These are phyloP conservation scores for Pseudoperonospora humuli DNA, from an alignment of 352 stramenopile species.

Conservation along the genomic window DNA sequence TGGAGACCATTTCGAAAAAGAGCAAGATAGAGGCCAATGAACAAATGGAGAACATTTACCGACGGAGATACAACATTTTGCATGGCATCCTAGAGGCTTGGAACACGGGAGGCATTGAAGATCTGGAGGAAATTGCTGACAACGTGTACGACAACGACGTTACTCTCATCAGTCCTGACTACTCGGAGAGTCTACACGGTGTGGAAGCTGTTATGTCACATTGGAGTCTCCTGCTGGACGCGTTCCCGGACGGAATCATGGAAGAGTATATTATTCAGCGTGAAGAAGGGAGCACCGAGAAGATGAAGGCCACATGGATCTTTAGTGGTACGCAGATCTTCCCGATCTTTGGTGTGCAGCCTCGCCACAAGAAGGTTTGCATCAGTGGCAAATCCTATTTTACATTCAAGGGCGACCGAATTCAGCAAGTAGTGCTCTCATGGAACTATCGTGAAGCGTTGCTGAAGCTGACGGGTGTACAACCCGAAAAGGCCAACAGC, in stretches of 20 bases:
- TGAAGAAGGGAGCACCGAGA: constrained; percentile 46
- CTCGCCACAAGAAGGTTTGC: constrained; percentile 69
- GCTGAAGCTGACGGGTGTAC: constrained; percentile 62
- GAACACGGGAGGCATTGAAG: constrained; percentile 77
- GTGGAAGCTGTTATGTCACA: constrained; percentile 66
- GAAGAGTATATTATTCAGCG: constrained; percentile 73
- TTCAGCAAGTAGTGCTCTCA: constrained; percentile 58
- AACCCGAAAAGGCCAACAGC: constrained; percentile 17
- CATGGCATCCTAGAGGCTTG: constrained; percentile 70
- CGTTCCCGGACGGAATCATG: constrained; percentile 77
- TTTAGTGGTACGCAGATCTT: constrained; percentile 77
- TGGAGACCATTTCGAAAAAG: constrained; percentile 16
- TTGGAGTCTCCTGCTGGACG: constrained; percentile 60
- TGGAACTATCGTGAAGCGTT: constrained; percentile 72
- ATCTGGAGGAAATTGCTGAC: constrained; percentile 74
- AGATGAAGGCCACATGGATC: constrained; percentile 64
- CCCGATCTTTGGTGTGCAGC: constrained; percentile 61
- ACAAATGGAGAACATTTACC: constrained; percentile 47
- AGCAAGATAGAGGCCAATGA: constrained; percentile 23
- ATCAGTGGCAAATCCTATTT: constrained; percentile 73
- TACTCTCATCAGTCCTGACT: constrained; percentile 58
- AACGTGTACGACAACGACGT: constrained; percentile 69
- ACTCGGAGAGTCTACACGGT: constrained; percentile 49
- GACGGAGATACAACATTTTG: constrained; percentile 61
- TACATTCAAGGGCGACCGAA: constrained; percentile 71